A percentile compares a stretch with the other conserved stretches of the same genome.
Evolutionary conservation across 2,329 filamentous ascomycete species (phyloP).

Genomic region (Aspergillus pseudoterreus): DNA sequence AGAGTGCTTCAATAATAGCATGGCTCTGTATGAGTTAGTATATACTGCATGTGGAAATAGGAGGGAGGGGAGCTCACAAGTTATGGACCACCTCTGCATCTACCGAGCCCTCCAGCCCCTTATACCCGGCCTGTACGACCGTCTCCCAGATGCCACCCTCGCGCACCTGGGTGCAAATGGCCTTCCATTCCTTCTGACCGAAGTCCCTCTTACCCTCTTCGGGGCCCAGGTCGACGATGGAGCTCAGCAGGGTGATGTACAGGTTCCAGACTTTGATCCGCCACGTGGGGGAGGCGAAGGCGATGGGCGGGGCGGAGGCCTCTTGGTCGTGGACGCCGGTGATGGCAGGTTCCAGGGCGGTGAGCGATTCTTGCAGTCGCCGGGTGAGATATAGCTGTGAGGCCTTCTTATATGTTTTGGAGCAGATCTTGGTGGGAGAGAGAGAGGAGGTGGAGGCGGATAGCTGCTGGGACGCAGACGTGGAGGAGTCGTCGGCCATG

Average conservation of each 20-base stretch:
- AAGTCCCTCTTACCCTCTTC: constrained; percentile 89
- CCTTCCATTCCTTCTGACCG: constrained; percentile 79
- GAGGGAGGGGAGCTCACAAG: constrained; percentile 31
- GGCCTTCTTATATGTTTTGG: constrained; percentile 89
- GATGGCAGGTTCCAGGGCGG: constrained; percentile 79
- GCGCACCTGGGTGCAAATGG: constrained; percentile 75
- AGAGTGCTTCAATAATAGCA: constrained; percentile 85
- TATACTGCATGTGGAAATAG: neutral
- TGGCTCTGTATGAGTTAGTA: constrained; percentile 60
- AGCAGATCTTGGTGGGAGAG: constrained; percentile 61
- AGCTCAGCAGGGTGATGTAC: constrained; percentile 89
- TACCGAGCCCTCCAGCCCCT: constrained; percentile 81
- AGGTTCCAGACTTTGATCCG: constrained; percentile 96
- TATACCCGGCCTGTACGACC: constrained; percentile 81
- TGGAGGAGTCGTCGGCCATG: constrained; percentile 30
- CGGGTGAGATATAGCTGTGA: constrained; percentile 93
- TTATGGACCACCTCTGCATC: constrained; percentile 82
- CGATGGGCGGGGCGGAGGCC: constrained; percentile 62
- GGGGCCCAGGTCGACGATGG: constrained; percentile 79
- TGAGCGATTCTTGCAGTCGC: constrained; percentile 82
- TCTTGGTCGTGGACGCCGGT: constrained; percentile 52
- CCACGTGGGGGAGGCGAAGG: constrained; percentile 73
- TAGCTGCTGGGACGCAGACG: constrained; percentile 46
- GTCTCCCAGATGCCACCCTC: constrained; percentile 95
- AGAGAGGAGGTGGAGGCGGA: constrained; percentile 67